Percentiles rank a stretch among this genome's conserved stretches.
Evolutionary conservation across 176 grass and related monocot genomes (phyloP).

Genomic region (Microstegium vimineum): DNA sequence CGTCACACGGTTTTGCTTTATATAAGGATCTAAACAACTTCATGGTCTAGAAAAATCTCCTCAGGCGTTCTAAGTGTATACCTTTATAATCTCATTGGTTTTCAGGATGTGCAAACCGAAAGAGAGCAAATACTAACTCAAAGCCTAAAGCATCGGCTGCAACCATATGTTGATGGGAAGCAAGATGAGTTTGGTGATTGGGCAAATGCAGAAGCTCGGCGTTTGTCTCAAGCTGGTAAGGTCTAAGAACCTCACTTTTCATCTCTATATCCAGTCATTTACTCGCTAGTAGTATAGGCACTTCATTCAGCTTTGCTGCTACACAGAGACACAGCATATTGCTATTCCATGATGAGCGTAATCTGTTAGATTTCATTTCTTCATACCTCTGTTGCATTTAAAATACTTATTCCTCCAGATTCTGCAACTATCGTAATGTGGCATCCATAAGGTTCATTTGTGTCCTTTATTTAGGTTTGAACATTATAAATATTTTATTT

Average conservation of each 20-base stretch:
- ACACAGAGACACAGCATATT: background rate
- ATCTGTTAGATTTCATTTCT: background rate
- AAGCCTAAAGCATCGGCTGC: too few relatives aligned
- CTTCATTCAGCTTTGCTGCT: background rate
- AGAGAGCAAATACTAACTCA: too few relatives aligned
- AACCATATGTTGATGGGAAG: too few relatives aligned
- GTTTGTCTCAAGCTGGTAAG: conserved; percentile 73
- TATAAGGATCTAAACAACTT: background rate
- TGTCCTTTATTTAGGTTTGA: background rate
- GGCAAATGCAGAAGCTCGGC: conserved; percentile 72
- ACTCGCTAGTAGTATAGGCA: background rate
- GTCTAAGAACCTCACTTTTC: background rate
- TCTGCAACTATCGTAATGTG: background rate
- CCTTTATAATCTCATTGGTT: background rate
- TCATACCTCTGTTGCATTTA: background rate
- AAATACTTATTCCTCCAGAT: background rate
- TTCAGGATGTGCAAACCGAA: background rate
- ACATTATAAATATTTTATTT: background rate
- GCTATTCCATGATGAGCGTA: background rate
- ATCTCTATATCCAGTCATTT: background rate
- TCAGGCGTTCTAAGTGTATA: background rate
- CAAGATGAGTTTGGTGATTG: background rate
- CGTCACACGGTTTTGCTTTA: background rate
- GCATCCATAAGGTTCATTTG: background rate
- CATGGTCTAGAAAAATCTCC: background rate